Evolutionary conservation across 2,329 filamentous ascomycete species (phyloP).

Genomic region (Trichoderma afroharzianum): DNA sequence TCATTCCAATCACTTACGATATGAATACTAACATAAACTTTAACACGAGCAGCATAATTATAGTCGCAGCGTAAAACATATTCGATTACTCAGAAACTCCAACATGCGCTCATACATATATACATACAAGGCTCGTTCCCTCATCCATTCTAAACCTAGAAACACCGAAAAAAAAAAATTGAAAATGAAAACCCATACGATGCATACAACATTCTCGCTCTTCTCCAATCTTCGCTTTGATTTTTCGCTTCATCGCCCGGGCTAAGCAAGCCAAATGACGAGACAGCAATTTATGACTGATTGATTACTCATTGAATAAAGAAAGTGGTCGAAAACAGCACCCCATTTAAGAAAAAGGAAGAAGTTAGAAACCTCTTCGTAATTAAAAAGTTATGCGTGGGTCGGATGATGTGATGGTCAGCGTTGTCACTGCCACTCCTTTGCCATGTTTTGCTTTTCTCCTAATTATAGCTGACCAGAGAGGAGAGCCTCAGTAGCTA

Average conservation of each 20-base stretch:
- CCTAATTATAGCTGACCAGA: conserved; percentile 65
- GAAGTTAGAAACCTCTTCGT: not conserved
- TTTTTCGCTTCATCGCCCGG: not conserved
- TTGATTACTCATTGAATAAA: not conserved
- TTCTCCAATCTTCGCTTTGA: not conserved
- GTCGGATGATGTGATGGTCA: not conserved
- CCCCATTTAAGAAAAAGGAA: not conserved
- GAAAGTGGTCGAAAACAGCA: not conserved
- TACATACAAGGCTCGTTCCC: not conserved
- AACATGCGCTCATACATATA: not conserved
- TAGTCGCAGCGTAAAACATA: not conserved
- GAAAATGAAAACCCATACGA: not conserved
- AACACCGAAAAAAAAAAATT: not conserved
- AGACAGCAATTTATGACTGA: not conserved
- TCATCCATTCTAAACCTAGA: not conserved
- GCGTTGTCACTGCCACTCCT: not conserved
- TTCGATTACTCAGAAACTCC: not conserved
- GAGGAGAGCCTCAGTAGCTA: conserved; percentile 74
- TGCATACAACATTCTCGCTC: not conserved
- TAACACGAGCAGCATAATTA: not conserved
- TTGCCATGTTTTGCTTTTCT: not conserved
- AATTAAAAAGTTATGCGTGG: not conserved
- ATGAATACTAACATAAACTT: not conserved
- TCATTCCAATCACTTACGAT: not conserved
- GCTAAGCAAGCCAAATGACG: not conserved